Evolutionary conservation across 2,329 filamentous ascomycete species (phyloP), one percentile per base, ranked within the genome.

Genomic region (Amylocarpus encephaloides): DNA sequence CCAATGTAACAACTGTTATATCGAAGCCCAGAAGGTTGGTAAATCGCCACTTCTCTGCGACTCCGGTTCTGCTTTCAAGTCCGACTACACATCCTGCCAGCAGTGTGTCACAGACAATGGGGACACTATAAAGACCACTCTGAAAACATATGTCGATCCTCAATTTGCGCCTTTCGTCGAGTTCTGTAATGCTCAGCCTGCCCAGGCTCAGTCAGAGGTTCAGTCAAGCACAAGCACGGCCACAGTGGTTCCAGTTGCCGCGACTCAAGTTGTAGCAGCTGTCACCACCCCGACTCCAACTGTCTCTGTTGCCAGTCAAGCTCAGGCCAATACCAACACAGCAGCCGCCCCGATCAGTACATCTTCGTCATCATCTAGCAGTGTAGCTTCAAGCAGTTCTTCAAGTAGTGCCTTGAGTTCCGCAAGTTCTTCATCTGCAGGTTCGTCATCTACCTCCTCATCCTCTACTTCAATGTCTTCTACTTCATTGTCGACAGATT

Each of bases 1-100:
- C 4, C 41, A 59, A 0, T 86, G 83, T 63, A 75, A 82, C 54
- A 68, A 71, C 29, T 72, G 72, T 13, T 70, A 64, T 32, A 39
- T 71, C 2, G 74, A 77, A 56, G 77, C 69, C 0, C 68, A 77
- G 49, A 56, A 52, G 0, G 54, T 68, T 1, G 82, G 82, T 22
- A 79, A 80, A 59, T 64, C 61, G 0, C 52, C 68, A 0, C 56
- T 41, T 0, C 71, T 84, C 1, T 85, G 82, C 61, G 56, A 47
- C 0, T 0, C 45, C 0, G 62, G 45, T 6, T 78, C 76, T 0
- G 50, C 64, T 0, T 85, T 81, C 65, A 41, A 43, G 2, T 41
- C 46, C 0, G 62, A 62, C 18, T 66, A 71, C 10, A 13, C 45
- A 0, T 39, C 49, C 1, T 85, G 80, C 63, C 11, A 54, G 18